Evolutionary conservation across 1,139 yeast genomes (phyloP).

Genomic region (Saccharomyces hybrid): DNA sequence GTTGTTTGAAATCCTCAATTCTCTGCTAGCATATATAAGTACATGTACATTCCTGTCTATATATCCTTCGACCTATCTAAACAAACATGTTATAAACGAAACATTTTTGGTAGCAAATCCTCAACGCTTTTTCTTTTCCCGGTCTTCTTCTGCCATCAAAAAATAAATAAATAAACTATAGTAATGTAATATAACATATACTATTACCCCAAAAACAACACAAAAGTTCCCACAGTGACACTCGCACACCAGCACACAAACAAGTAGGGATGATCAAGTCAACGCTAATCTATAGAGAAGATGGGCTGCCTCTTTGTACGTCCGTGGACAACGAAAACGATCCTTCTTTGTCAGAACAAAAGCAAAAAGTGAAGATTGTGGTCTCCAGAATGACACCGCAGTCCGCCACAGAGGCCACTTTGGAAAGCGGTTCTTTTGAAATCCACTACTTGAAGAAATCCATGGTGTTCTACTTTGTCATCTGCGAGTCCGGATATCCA

Average conservation of each 20-base stretch:
- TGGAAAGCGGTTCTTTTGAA: constrained; percentile 67
- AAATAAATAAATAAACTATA: neutral
- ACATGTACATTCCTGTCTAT: neutral
- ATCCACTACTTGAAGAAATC: constrained; percentile 67
- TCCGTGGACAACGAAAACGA: constrained; percentile 77
- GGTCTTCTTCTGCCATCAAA: neutral
- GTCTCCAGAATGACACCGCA: constrained; percentile 69
- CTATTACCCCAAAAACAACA: neutral
- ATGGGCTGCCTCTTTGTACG: constrained; percentile 84
- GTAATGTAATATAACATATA: neutral
- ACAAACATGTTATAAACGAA: neutral
- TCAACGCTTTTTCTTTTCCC: neutral
- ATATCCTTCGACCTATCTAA: neutral
- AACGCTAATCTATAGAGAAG: constrained; percentile 62
- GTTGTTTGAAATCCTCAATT: constrained; percentile 11
- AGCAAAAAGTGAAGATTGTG: constrained; percentile 75
- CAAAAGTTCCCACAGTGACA: neutral
- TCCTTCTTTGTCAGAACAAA: constrained; percentile 57
- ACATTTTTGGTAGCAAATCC: neutral
- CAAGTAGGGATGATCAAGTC: constrained; percentile 53
- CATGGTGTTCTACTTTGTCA: constrained; percentile 65
- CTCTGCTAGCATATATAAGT: neutral
- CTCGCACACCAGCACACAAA: neutral
- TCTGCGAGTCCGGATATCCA: constrained; percentile 74
- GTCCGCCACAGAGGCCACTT: constrained; percentile 78